phyloP scores from a whole-genome alignment of 495 filamentous ascomycete genomes.

The Annulohypoxylon bovei region DNA sequence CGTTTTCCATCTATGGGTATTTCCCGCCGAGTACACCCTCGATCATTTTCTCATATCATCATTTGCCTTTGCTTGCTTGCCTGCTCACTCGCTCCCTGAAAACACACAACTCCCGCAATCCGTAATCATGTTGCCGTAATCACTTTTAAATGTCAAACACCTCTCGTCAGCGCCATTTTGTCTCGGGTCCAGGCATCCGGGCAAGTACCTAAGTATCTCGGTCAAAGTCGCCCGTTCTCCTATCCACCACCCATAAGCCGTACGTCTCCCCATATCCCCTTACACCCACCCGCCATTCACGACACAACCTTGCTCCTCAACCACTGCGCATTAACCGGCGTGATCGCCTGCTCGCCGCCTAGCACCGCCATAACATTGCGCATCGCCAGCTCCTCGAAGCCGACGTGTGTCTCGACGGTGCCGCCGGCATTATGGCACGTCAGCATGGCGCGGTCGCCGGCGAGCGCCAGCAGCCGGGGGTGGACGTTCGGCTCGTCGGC shows the following conservation, averaged over 20 bases:
- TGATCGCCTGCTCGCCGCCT: slow-evolving; percentile 63
- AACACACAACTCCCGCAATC: slow-evolving; percentile 10
- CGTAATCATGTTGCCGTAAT: background rate
- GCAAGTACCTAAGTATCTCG: no score
- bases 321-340: slow-evolving; percentile 71
- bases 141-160: background rate
- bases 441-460: slow-evolving; percentile 62
- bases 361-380: slow-evolving; percentile 73
- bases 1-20: slow-evolving; percentile 40
- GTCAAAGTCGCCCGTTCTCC: no score
- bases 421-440: slow-evolving; percentile 78
- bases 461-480: slow-evolving; percentile 59
- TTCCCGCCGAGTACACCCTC: slow-evolving; percentile 12
- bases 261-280: background rate
- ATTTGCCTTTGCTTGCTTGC: slow-evolving; percentile 3
- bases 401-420: slow-evolving; percentile 74
- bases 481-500: slow-evolving; percentile 65
- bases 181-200: background rate
- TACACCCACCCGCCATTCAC: no score
- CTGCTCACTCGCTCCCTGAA: slow-evolving; percentile 2
- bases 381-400: slow-evolving; percentile 79
- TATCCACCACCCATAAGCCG: no score
- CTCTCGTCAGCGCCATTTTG: background rate
- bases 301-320: slow-evolving; percentile 43
- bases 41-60: slow-evolving; percentile 16